Conservation (phyloP, 768 basidiomycete genomes). For the Lactarius pseudohatsudake region DNA sequence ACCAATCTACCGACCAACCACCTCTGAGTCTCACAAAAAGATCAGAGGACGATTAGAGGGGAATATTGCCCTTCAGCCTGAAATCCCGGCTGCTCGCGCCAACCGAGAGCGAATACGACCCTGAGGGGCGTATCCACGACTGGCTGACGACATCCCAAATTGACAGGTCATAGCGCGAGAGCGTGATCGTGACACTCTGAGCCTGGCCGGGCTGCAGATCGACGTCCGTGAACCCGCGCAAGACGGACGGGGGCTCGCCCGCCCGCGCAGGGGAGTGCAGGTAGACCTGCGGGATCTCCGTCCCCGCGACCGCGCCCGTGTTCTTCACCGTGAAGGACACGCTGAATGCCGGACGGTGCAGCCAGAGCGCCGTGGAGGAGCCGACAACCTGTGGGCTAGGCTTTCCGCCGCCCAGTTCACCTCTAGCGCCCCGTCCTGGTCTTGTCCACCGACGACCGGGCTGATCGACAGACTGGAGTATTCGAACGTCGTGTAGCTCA, state of each 20-base stretch:
- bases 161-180: constrained; percentile 31
- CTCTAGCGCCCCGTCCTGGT: constrained; percentile 42
- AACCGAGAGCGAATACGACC: constrained; percentile 35
- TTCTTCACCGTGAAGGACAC: constrained; percentile 69
- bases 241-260: constrained; percentile 68
- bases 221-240: constrained; percentile 38
- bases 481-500: constrained; percentile 81
- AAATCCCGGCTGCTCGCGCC: constrained; percentile 32
- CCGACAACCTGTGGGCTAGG: constrained; percentile 56
- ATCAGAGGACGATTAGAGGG: neutral
- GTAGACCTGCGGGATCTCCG: constrained; percentile 79
- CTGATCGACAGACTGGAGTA: constrained; percentile 60
- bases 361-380: constrained; percentile 63
- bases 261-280: constrained; percentile 61
- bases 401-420: constrained; percentile 61
- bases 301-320: constrained; percentile 58
- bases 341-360: constrained; percentile 62
- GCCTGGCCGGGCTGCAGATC: constrained; percentile 29
- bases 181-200: constrained; percentile 26
- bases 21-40: neutral
- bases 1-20: neutral
- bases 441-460: constrained; percentile 37
- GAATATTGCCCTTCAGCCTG: constrained; percentile 16
- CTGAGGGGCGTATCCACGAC: constrained; percentile 37
- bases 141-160: constrained; percentile 40